Conservation (phyloP, 805 yeast genomes). For the Myxozyma geophila region DNA sequence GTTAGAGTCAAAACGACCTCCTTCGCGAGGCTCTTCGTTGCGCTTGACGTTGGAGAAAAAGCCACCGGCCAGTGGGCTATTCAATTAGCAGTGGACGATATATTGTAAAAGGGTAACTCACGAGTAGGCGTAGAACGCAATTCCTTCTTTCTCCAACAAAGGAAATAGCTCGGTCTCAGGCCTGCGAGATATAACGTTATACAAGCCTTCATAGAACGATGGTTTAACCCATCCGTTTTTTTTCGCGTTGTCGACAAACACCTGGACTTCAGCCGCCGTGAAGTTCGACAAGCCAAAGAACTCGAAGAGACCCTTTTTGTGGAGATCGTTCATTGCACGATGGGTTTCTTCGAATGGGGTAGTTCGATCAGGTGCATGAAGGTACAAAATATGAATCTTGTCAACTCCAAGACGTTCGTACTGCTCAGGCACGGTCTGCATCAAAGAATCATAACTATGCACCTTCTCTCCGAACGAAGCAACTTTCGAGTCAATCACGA, state of each 20-base stretch:
- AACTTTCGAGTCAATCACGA: slow-evolving; percentile 8
- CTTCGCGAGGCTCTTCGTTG: not conserved
- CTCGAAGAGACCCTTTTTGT: slow-evolving; percentile 38
- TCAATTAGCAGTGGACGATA: slow-evolving; percentile 21
- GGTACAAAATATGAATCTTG: slow-evolving; percentile 11
- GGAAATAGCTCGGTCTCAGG: slow-evolving; percentile 32
- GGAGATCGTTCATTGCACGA: slow-evolving; percentile 37
- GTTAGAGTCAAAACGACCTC: slow-evolving; percentile 17
- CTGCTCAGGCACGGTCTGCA: slow-evolving; percentile 3
- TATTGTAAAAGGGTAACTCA: slow-evolving; percentile 13
- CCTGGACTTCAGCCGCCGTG: slow-evolving; percentile 36
- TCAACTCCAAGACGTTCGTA: slow-evolving; percentile 1
- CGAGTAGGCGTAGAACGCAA: slow-evolving; percentile 41
- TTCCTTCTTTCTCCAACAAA: slow-evolving; percentile 32
- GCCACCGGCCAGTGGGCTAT: slow-evolving; percentile 18
- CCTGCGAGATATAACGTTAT: slow-evolving; percentile 8
- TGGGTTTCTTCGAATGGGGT: slow-evolving; percentile 40
- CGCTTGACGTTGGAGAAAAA: slow-evolving; percentile 18
- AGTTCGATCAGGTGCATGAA: slow-evolving; percentile 37
- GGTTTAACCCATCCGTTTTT: slow-evolving; percentile 14
- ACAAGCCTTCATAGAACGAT: slow-evolving; percentile 11
- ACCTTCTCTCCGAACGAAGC: not conserved
- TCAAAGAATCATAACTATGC: slow-evolving; percentile 1
- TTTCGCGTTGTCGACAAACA: slow-evolving; percentile 17
- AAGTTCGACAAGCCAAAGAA: slow-evolving; percentile 41